A percentile compares a stretch with the other conserved stretches of the same genome.
Evolutionary conservation across 768 basidiomycete species (phyloP).

Genomic region (Tulasnella sp.): DNA sequence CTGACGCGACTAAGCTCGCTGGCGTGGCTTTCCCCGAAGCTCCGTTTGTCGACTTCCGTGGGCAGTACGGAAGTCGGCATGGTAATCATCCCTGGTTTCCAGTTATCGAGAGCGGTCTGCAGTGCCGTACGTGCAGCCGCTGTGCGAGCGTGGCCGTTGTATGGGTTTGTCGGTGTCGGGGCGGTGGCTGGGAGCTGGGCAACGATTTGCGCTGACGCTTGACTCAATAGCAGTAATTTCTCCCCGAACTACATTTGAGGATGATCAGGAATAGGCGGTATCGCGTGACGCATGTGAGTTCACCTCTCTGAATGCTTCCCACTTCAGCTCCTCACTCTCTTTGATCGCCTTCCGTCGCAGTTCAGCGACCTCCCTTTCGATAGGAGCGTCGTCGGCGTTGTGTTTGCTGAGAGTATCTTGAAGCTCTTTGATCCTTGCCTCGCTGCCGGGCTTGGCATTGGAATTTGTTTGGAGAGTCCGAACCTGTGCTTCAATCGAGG

Average conservation of each 20-base stretch:
- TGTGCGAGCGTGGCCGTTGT: slow-evolving; percentile 64
- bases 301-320: slow-evolving; percentile 83
- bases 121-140: slow-evolving; percentile 72
- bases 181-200: slow-evolving; percentile 68
- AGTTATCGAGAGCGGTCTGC: slow-evolving; percentile 78
- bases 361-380: slow-evolving; percentile 72
- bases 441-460: neutral
- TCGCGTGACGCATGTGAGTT: neutral
- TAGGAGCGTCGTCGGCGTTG: slow-evolving; percentile 61
- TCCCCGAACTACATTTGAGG: slow-evolving; percentile 65
- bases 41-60: slow-evolving; percentile 58
- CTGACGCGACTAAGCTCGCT: slow-evolving; percentile 22
- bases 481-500: slow-evolving; percentile 53
- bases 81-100: slow-evolving; percentile 60
- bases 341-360: slow-evolving; percentile 74
- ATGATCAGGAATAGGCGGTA: neutral
- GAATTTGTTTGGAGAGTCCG: slow-evolving; percentile 15
- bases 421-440: slow-evolving; percentile 62
- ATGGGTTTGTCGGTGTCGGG: slow-evolving; percentile 59
- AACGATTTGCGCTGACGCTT: slow-evolving; percentile 68
- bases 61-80: slow-evolving; percentile 51
- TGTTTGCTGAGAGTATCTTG: slow-evolving; percentile 68
- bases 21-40: slow-evolving; percentile 82
- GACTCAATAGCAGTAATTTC: slow-evolving; percentile 72
- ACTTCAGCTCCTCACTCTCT: slow-evolving; percentile 76